Evolutionary conservation across 352 stramenopile genomes (phyloP), one percentile per base, ranked within the genome.

Genomic region (Pythium dissotocum): DNA sequence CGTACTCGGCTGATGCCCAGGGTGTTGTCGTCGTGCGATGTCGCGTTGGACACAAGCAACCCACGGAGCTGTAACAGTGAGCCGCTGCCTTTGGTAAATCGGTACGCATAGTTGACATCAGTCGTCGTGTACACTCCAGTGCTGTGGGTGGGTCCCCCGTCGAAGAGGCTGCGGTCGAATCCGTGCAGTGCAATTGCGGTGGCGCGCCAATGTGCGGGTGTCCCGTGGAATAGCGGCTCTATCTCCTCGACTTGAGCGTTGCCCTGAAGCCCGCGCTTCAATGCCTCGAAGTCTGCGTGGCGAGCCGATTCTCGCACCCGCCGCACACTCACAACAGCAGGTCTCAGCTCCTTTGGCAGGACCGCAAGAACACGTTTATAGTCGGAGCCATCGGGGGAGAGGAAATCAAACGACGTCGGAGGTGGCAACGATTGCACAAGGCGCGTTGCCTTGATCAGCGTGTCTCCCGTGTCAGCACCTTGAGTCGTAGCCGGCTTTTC

Each of bases 141-240:
- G 1, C 6, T 4, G 6, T 49, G 16, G 13, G 40, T 24, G 14
- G 14, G 40, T 21, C 40, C 14, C 1, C 40, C 16, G 12, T 4
- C 13, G 14, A 49, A 24, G 40, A 49, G 13, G 14, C 2, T 24
- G 40, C 13, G 40, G 16, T 49, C 16, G 6, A 49, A 49, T 24
- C 40, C 40, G 2, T 24, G 2, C 40, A 49, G 40, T 49, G 60
- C 67, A 36, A 73, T 73, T 5, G 67, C 67, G 9, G 59, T 69
- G 0, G 67, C 67, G 2, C 67, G 51, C 67, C 67, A 73, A 1
- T 46, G 67, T 18, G 58, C 53, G 9, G 40, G 40, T 24, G 40
- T 49, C 40, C 40, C 40, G 16, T 49, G 40, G 16, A 24, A 49
- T 4, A 49, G 6, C 38, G 38, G 14, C 40, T 49, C 40, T 4